Conservation (phyloP, 805 yeast genomes). For the Debaryomyces castellii region DNA sequence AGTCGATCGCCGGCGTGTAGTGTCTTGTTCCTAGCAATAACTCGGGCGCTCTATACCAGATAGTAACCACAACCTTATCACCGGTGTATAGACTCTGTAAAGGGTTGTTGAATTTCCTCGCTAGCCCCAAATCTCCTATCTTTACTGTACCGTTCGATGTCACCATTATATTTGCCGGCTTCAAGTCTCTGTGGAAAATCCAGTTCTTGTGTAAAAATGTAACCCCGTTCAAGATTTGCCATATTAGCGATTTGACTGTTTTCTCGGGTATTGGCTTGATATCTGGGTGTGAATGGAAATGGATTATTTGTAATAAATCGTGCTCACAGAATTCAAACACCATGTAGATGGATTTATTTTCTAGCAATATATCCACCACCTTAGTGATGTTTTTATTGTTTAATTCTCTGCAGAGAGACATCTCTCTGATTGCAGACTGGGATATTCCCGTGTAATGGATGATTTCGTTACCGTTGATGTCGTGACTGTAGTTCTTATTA, state of each 20-base stretch:
- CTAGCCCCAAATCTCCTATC: slow-evolving; percentile 92
- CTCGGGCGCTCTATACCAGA: slow-evolving; percentile 97
- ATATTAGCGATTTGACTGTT: slow-evolving; percentile 79
- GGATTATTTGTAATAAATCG: slow-evolving; percentile 90
- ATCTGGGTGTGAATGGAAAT: slow-evolving; percentile 90
- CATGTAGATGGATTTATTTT: slow-evolving; percentile 88
- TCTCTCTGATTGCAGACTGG: slow-evolving; percentile 93
- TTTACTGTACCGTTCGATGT: slow-evolving; percentile 86
- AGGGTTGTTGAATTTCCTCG: slow-evolving; percentile 83
- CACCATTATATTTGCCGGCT: slow-evolving; percentile 98
- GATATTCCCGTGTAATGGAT: slow-evolving; percentile 92
- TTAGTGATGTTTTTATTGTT: slow-evolving; percentile 76
- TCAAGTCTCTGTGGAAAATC: slow-evolving; percentile 92
- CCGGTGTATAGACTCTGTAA: slow-evolving; percentile 85
- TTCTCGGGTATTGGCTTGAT: slow-evolving; percentile 72
- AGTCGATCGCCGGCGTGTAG: slow-evolving; percentile 87
- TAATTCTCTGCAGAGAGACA: slow-evolving; percentile 90
- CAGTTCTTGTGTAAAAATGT: slow-evolving; percentile 92
- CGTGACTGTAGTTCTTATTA: slow-evolving; percentile 32
- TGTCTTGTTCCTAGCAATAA: slow-evolving; percentile 86
- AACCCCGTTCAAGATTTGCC: slow-evolving; percentile 93
- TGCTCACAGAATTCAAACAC: slow-evolving; percentile 96
- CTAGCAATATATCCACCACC: slow-evolving; percentile 79
- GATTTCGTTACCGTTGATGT: slow-evolving; percentile 75
- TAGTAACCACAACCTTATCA: slow-evolving; percentile 94